These are phyloP conservation scores for Chlamydomonas applanata DNA, from an alignment of 139 green algal species.

Conservation along the genomic window DNA sequence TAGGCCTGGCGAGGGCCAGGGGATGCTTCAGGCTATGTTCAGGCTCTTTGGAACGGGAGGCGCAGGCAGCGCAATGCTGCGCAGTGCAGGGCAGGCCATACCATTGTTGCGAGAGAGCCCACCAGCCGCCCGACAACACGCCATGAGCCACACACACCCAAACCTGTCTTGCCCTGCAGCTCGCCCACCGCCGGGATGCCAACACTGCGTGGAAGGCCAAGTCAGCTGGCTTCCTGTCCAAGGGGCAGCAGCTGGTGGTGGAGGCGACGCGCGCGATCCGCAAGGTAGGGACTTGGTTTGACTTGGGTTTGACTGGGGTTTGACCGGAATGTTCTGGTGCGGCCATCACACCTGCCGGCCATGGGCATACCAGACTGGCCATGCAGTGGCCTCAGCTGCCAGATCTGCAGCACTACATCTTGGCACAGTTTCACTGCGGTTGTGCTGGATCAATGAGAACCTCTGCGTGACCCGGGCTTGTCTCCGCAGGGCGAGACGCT, in stretches of 20 bases:
- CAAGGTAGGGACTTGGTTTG: constrained; percentile 5
- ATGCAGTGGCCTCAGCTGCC: not conserved
- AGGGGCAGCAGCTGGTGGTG: constrained; percentile 43
- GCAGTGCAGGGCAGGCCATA: too few species aligned
- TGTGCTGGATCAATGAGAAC: not conserved
- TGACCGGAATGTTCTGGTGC: not conserved
- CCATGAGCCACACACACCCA: too few species aligned
- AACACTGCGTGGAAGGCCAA: constrained; percentile 47
- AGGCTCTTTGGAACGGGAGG: too few species aligned
- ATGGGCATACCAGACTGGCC: not conserved
- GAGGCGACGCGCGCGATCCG: constrained; percentile 39
- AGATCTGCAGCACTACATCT: not conserved
- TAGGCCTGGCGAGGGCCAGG: too few species aligned
- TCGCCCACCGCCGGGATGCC: constrained; percentile 44
- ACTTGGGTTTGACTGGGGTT: not conserved
- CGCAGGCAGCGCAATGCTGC: too few species aligned
- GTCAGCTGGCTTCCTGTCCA: constrained; percentile 56
- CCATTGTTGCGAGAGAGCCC: too few species aligned
- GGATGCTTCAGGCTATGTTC: too few species aligned
- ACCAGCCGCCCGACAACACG: too few species aligned
- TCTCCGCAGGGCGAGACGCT: constrained; percentile 50
- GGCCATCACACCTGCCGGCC: not conserved
- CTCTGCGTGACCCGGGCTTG: not conserved
- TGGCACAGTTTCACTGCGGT: not conserved
- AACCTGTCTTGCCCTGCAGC: constrained; percentile 30